Evolutionary conservation across 352 stramenopile species (phyloP).

Genomic region (Phytophthora colocasiae): DNA sequence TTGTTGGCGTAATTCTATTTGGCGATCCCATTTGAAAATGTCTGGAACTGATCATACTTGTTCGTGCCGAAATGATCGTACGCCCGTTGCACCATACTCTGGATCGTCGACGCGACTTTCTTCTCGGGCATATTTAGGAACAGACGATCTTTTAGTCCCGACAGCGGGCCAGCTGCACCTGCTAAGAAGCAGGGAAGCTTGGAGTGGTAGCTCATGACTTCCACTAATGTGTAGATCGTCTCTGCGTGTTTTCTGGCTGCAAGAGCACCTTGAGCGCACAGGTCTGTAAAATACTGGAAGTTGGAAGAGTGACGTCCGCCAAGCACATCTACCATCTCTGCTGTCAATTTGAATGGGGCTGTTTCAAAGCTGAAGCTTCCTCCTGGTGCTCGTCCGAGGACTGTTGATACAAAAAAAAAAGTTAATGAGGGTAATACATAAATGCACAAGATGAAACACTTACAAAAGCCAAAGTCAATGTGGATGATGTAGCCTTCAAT

Average conservation of each 20-base stretch:
- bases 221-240: constrained; percentile 94
- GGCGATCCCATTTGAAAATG: constrained; percentile 92
- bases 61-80: constrained; percentile 96
- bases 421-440: not conserved
- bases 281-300: constrained; percentile 94
- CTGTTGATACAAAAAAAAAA: constrained; percentile 33
- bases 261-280: constrained; percentile 95
- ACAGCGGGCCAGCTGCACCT: constrained; percentile 41
- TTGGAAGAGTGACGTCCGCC: constrained; percentile 91
- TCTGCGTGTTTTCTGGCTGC: constrained; percentile 92
- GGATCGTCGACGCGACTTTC: constrained; percentile 71
- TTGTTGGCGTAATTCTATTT: constrained; percentile 49
- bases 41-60: constrained; percentile 96
- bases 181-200: constrained; percentile 76
- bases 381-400: constrained; percentile 77
- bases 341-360: constrained; percentile 97
- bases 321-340: constrained; percentile 96
- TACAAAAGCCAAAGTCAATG: constrained; percentile 99
- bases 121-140: constrained; percentile 76
- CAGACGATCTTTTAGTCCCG: constrained; percentile 67
- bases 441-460: constrained; percentile 15
- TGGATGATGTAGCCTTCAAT: constrained; percentile 96
- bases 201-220: constrained; percentile 94
- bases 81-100: constrained; percentile 94
- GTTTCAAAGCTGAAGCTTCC: constrained; percentile 97